Base-by-base conservation (phyloP, 257 asterid species). In the Echites panduratus region DNA sequence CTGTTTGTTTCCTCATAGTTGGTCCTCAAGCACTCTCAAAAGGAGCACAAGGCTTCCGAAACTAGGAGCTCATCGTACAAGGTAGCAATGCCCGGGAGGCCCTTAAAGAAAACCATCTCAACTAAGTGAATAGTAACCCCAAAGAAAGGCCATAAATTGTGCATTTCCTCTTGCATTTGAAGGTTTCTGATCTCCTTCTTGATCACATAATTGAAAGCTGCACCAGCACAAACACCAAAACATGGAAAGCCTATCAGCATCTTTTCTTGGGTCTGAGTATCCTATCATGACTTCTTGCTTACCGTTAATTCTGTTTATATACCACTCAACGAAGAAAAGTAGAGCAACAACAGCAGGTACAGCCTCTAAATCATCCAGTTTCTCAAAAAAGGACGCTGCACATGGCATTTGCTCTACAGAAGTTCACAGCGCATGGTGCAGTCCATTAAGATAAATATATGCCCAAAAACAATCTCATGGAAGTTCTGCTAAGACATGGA, bases 241-340 rank as follows among this genome's bases (percentile, higher is more conserved):
- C 90, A 85, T 86, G 2, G 89, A 77, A 35, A 85, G 79, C 17
- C 89, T 73, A 27, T 87, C 89, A 40, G 89, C 89, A 79, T 85
- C 87, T 77, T 85, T 85, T 13, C 89, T 87, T 8, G 89, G 83
- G 75, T 85, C 89, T 24, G 89, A 83, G 80, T 83, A 85, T 49
- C 89, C 89, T 62, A 83, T 84, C 89, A 85, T 85, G 53, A 85
- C 89, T 62, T 85, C 87, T 77, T 85, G 89, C 59, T 83, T 85
- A 35, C 87, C 86, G 6, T 83, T 75, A 29, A 85, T 83, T 53
- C 79, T 83, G 75, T 81, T 78, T 72, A 73, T 79, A 62, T 85
- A 85, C 90, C 90, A 83, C 26, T 81, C 88, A 24, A 85, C 81
- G 2, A 86, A 83, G 74, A 85, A 85, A 52, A 82, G 89, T 9